A percentile compares a stretch with the other conserved stretches of the same genome.
Conservation (phyloP, 2,329 filamentous ascomycete genomes). For the Davidsoniella neocaledoniae region DNA sequence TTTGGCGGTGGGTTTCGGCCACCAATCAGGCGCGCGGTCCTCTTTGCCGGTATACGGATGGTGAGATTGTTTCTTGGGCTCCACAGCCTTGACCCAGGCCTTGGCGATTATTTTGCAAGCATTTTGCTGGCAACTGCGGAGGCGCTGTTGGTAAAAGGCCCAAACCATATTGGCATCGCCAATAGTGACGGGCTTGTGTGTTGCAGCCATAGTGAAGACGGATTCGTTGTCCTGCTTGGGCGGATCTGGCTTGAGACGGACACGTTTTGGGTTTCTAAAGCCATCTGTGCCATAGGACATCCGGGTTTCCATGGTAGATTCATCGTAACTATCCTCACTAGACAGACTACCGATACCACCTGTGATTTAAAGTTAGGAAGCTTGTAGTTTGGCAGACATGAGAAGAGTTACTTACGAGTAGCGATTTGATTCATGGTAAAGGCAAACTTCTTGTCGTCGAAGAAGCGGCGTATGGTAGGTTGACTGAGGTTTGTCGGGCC, state of each 20-base stretch:
- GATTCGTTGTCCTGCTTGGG: too few species aligned
- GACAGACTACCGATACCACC: background rate
- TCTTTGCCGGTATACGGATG: constrained; percentile 55
- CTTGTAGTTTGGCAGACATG: too few species aligned
- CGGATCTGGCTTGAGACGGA: too few species aligned
- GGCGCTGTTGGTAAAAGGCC: constrained; percentile 42
- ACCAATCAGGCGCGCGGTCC: constrained; percentile 48
- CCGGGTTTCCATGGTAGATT: background rate
- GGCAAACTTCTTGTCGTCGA: constrained; percentile 26
- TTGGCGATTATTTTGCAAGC: constrained; percentile 59
- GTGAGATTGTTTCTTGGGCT: constrained; percentile 61
- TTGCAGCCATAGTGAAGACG: background rate
- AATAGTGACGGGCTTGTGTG: constrained; percentile 25
- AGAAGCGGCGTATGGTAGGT: constrained; percentile 27
- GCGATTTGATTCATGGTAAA: constrained; percentile 10
- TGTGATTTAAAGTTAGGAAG: background rate
- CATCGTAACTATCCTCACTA: background rate
- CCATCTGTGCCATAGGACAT: too few species aligned
- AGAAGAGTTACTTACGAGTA: background rate
- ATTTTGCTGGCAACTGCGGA: constrained; percentile 52
- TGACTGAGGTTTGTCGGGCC: constrained; percentile 26
- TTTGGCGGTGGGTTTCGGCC: constrained; percentile 37
- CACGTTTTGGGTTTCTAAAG: too few species aligned
- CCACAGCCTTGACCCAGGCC: constrained; percentile 58
- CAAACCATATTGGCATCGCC: constrained; percentile 37